Evolutionary conservation across 1,284 basidiomycete species (phyloP).

Genomic region (Fistulina hepatica): DNA sequence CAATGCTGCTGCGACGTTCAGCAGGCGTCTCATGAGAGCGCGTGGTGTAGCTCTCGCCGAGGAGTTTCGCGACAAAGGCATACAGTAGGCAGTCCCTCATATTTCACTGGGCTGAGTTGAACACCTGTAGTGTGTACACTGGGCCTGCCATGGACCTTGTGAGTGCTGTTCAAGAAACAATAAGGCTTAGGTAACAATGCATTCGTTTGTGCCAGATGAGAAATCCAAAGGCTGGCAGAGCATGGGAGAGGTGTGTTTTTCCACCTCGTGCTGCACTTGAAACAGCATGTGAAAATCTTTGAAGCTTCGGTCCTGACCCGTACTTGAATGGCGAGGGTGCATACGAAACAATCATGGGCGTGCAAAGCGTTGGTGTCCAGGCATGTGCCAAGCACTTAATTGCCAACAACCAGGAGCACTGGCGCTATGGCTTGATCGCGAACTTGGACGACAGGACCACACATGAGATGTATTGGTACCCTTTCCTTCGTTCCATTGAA

Average conservation of each 20-base stretch:
- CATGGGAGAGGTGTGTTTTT: constrained; percentile 42
- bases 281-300: constrained; percentile 1
- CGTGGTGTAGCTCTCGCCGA: constrained; percentile 63
- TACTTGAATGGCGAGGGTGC: constrained; percentile 57
- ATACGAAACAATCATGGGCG: constrained; percentile 46
- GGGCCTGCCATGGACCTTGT: constrained; percentile 54
- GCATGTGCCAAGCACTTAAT: constrained; percentile 58
- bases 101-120: neutral
- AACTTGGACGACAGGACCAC: constrained; percentile 58
- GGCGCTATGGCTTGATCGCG: constrained; percentile 31
- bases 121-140: constrained; percentile 30
- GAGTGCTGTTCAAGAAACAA: constrained; percentile 13
- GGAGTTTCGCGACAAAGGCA: constrained; percentile 68
- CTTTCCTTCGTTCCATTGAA: constrained; percentile 41
- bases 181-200: neutral
- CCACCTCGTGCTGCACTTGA: neutral
- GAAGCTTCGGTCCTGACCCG: constrained; percentile 50
- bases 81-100: constrained; percentile 32
- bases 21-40: constrained; percentile 40
- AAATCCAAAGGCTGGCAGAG: constrained; percentile 50
- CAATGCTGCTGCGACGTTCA: constrained; percentile 45
- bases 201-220: constrained; percentile 26
- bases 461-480: constrained; percentile 50
- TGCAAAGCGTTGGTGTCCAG: constrained; percentile 57
- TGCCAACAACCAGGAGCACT: constrained; percentile 44